Conservation (phyloP, 306 rosid species). For the Vicia villosa region DNA sequence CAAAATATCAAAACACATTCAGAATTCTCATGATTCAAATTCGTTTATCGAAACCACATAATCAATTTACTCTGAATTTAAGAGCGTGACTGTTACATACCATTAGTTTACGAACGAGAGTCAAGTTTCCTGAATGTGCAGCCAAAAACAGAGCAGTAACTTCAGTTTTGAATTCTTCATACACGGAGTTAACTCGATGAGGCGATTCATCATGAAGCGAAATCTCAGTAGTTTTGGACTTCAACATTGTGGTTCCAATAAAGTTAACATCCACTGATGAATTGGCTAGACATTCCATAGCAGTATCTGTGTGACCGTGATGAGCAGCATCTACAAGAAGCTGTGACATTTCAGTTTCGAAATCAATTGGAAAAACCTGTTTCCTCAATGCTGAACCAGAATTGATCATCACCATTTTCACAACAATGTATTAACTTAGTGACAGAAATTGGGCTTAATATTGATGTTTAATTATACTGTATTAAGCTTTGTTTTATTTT, state of each 20-base stretch:
- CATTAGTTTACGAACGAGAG: conserved; percentile 53
- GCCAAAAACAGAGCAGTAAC: conserved; percentile 69
- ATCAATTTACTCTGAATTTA: too few relatives aligned
- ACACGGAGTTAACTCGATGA: conserved; percentile 48
- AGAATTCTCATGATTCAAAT: too few relatives aligned
- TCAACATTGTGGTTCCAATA: conserved; percentile 60
- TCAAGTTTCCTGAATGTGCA: conserved; percentile 58
- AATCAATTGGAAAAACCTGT: conserved; percentile 55
- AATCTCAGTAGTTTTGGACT: conserved; percentile 57
- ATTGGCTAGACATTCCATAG: conserved; percentile 37
- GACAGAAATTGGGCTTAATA: not conserved
- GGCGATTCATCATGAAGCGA: conserved; percentile 52
- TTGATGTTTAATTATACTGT: not conserved
- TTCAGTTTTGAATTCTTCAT: conserved; percentile 70
- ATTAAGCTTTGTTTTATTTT: not conserved
- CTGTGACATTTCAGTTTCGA: conserved; percentile 55
- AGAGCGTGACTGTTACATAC: too few relatives aligned
- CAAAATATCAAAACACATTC: conserved; percentile 2
- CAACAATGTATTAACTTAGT: not conserved
- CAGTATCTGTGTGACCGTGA: conserved; percentile 30
- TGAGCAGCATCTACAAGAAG: conserved; percentile 58
- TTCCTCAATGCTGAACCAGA: conserved; percentile 32
- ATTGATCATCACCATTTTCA: conserved; percentile 38
- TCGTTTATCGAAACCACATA: too few relatives aligned
- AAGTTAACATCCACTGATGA: conserved; percentile 64